Conservation (phyloP, 305 asterid genomes). For the Solanum hybrid region DNA sequence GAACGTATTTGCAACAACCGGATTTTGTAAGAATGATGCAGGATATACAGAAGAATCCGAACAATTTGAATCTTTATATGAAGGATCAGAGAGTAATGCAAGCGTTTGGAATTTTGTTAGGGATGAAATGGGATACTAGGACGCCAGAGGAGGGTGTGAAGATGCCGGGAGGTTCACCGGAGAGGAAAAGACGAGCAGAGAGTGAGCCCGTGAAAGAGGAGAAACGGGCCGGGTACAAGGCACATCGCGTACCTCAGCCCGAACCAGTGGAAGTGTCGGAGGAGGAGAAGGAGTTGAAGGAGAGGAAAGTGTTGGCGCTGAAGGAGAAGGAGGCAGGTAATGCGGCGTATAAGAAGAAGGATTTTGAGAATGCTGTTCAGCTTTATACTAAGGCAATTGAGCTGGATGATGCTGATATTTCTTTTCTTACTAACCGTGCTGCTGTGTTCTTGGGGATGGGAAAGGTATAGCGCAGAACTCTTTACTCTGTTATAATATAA, state of each 20-base stretch:
- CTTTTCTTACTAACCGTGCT: not conserved
- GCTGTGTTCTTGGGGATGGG: not conserved
- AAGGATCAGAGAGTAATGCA: not conserved
- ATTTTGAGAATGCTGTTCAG: not conserved
- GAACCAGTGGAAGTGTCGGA: not conserved
- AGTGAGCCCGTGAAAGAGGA: not conserved
- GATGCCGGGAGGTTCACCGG: not conserved
- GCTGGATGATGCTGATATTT: not conserved
- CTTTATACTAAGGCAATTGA: not conserved
- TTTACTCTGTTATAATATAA: not conserved
- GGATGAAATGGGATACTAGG: not conserved
- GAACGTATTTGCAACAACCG: not conserved
- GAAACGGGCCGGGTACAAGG: not conserved
- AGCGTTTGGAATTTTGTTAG: not conserved
- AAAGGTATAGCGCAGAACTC: not conserved
- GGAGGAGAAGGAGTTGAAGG: not conserved
- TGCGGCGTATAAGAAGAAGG: not conserved
- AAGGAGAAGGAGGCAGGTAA: not conserved
- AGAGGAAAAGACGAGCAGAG: not conserved
- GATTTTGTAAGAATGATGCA: not conserved
- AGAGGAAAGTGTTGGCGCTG: not conserved
- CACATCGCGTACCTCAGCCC: not conserved
- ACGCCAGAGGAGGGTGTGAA: not conserved
- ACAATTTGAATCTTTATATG: no score
- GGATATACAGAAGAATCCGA: no score